Conservation (phyloP, 2,329 filamentous ascomycete genomes). For the Ophiocordyceps sinensis region DNA sequence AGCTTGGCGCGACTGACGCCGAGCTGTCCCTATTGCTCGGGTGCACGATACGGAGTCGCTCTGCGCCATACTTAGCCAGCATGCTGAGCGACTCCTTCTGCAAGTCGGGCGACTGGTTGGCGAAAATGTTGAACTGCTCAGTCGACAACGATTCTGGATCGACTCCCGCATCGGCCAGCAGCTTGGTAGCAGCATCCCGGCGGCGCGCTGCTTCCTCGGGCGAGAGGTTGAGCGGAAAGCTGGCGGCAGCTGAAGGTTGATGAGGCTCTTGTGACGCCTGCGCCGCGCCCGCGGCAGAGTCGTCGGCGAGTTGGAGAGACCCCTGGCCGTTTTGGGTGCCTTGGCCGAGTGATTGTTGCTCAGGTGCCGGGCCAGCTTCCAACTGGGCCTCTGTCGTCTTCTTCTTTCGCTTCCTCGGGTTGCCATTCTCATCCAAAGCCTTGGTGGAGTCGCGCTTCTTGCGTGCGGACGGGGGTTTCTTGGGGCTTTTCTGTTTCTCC, state of each 20-base stretch:
- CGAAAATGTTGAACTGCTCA: conserved; percentile 45
- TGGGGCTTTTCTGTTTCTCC: conserved; percentile 14
- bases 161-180: conserved; percentile 32
- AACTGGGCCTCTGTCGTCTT: conserved; percentile 9
- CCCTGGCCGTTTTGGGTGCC: conserved; percentile 1
- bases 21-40: conserved; percentile 24
- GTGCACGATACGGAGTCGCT: conserved; percentile 41
- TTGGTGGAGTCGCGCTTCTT: conserved; percentile 10
- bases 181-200: conserved; percentile 29
- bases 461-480: conserved; percentile 13
- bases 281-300: not conserved
- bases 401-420: conserved; percentile 14
- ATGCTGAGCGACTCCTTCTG: conserved; percentile 40
- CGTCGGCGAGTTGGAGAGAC: conserved; percentile 1
- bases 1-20: conserved; percentile 11
- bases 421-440: conserved; percentile 11
- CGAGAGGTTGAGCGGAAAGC: conserved; percentile 18
- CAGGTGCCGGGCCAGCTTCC: conserved; percentile 3
- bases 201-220: conserved; percentile 35
- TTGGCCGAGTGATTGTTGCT: not conserved
- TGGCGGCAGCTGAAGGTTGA: conserved; percentile 5
- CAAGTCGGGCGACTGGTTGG: conserved; percentile 42
- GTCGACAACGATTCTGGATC: conserved; percentile 34
- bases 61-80: conserved; percentile 42
- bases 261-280: conserved; percentile 1